These are phyloP conservation scores for Fraxinus ornus DNA, from an alignment of 305 asterid genomes.

Conservation along the genomic window DNA sequence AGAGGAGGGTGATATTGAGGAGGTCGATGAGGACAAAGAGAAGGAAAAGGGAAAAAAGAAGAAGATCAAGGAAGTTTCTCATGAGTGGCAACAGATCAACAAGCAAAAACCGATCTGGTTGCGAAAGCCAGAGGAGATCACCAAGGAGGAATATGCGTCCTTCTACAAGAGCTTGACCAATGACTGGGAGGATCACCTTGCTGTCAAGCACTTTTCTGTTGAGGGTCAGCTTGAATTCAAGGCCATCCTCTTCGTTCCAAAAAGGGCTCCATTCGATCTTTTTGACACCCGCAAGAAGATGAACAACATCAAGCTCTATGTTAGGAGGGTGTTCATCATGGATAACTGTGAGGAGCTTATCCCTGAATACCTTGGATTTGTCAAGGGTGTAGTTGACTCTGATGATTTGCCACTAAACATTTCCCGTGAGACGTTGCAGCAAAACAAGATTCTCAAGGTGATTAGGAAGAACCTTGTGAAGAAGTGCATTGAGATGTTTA, in stretches of 20 bases:
- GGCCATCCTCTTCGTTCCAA: slow-evolving; percentile 63
- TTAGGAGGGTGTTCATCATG: slow-evolving; percentile 66
- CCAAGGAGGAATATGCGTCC: slow-evolving; percentile 66
- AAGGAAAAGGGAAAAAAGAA: slow-evolving; percentile 57
- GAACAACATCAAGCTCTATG: slow-evolving; percentile 76
- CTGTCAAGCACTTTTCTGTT: slow-evolving; percentile 73
- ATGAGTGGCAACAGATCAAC: slow-evolving; percentile 63
- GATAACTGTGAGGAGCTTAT: slow-evolving; percentile 57
- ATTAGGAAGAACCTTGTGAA: slow-evolving; percentile 72
- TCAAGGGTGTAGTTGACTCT: slow-evolving; percentile 74
- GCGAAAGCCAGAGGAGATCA: slow-evolving; percentile 67
- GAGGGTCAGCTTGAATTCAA: slow-evolving; percentile 72
- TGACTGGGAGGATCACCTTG: slow-evolving; percentile 78
- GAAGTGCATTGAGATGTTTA: slow-evolving; percentile 79
- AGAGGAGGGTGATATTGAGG: slow-evolving; percentile 60
- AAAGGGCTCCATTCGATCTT: slow-evolving; percentile 63
- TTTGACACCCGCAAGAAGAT: slow-evolving; percentile 65
- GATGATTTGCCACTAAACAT: slow-evolving; percentile 75
- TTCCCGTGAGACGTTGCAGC: slow-evolving; percentile 68
- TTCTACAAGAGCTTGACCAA: slow-evolving; percentile 76
- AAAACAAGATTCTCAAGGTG: slow-evolving; percentile 69
- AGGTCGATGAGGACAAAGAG: slow-evolving; percentile 59
- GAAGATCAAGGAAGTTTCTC: slow-evolving; percentile 72
- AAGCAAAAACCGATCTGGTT: slow-evolving; percentile 80
- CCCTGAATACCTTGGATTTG: slow-evolving; percentile 64